phyloP scores from a whole-genome alignment of 2,329 filamentous ascomycete species.

The Capronia americana region DNA sequence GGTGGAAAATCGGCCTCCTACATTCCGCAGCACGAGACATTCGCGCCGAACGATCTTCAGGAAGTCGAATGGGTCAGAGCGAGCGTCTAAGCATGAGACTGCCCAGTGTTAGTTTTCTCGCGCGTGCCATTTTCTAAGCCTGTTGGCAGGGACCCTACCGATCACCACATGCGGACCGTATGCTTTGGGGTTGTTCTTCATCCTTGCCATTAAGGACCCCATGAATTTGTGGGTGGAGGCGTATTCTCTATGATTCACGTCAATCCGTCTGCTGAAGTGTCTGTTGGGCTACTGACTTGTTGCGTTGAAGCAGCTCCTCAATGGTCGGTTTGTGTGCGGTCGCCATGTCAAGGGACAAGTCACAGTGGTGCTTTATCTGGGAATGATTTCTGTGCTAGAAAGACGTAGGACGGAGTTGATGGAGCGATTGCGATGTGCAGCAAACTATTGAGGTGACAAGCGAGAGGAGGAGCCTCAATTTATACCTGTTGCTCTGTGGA shows the following conservation, averaged over 20 bases:
- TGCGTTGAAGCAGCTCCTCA: conserved; percentile 27
- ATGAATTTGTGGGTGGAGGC: conserved; percentile 14
- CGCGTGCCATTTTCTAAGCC: not conserved
- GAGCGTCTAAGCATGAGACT: conserved; percentile 28
- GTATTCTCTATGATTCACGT: conserved; percentile 20
- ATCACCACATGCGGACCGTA: conserved; percentile 23
- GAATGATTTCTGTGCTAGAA: not conserved
- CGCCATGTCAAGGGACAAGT: not conserved
- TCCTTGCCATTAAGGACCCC: conserved; percentile 12
- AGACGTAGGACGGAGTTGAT: not conserved
- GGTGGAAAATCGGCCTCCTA: conserved; percentile 21
- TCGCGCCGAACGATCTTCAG: conserved; percentile 13
- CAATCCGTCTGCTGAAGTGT: not conserved
- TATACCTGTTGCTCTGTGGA: not conserved
- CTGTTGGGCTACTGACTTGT: conserved; percentile 23
- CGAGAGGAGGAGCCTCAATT: not conserved
- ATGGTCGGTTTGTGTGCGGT: conserved; percentile 1
- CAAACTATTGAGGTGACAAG: not conserved
- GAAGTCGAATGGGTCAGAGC: conserved; percentile 20
- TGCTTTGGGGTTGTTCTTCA: conserved; percentile 16
- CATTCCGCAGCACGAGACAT: conserved; percentile 22
- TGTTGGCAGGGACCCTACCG: conserved; percentile 5
- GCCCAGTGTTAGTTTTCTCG: not conserved
- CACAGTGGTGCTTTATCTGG: not conserved
- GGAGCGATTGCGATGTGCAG: not conserved